These are phyloP conservation scores for Dendrothele bispora DNA, from an alignment of 768 basidiomycete genomes.

Conservation along the genomic window DNA sequence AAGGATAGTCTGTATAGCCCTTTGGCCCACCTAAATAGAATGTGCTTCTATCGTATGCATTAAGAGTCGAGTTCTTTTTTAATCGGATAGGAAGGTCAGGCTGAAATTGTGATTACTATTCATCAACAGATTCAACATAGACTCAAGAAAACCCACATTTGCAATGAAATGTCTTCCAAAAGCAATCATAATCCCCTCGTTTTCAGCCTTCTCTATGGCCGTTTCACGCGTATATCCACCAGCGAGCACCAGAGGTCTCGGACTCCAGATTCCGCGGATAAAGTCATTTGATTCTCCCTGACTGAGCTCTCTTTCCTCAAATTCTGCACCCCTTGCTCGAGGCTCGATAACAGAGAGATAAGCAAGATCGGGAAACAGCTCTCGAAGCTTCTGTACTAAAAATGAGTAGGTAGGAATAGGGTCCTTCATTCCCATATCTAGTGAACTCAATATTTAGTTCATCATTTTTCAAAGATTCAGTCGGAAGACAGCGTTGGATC, in stretches of 20 bases:
- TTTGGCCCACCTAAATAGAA: slow-evolving; percentile 21
- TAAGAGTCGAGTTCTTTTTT: slow-evolving; percentile 17
- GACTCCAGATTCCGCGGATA: slow-evolving; percentile 30
- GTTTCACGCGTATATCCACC: slow-evolving; percentile 30
- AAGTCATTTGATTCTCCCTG: slow-evolving; percentile 24
- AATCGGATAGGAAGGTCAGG: slow-evolving; percentile 32
- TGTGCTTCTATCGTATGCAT: slow-evolving; percentile 14
- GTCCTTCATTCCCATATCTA: slow-evolving; percentile 40
- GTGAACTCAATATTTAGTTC: neutral
- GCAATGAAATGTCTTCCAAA: slow-evolving; percentile 36
- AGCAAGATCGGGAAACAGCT: slow-evolving; percentile 35
- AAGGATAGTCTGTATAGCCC: slow-evolving; percentile 31
- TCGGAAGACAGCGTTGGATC: slow-evolving; percentile 14
- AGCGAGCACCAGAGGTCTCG: slow-evolving; percentile 25
- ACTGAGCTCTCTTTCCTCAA: neutral
- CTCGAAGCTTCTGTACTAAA: slow-evolving; percentile 39
- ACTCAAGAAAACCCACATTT: slow-evolving; percentile 20
- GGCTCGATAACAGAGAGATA: slow-evolving; percentile 44
- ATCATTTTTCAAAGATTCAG: slow-evolving; percentile 15
- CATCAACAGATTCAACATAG: neutral
- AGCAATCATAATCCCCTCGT: slow-evolving; percentile 24
- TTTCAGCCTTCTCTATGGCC: slow-evolving; percentile 26
- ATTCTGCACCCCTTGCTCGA: slow-evolving; percentile 8
- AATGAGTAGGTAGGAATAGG: slow-evolving; percentile 45
- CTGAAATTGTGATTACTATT: slow-evolving; percentile 10